phyloP scores from a whole-genome alignment of 768 basidiomycete species.

The Pluteus cervinus region DNA sequence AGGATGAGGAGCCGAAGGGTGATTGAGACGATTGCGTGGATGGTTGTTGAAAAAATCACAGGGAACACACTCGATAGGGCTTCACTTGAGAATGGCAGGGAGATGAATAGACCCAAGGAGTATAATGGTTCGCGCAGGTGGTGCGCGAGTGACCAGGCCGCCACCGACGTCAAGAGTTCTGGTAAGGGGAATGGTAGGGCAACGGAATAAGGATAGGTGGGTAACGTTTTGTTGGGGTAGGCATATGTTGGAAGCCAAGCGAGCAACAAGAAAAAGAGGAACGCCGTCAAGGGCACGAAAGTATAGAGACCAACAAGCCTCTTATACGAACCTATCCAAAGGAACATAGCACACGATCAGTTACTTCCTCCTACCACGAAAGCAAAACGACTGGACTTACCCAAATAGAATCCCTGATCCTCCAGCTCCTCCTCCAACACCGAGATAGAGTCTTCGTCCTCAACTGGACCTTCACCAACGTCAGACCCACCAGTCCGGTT shows the following conservation, averaged over 20 bases:
- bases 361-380: no score
- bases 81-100: constrained; percentile 16
- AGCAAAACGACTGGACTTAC: constrained; percentile 9
- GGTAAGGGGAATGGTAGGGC: constrained; percentile 63
- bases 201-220: constrained; percentile 38
- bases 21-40: constrained; percentile 47
- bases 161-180: constrained; percentile 54
- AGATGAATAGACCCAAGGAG: constrained; percentile 23
- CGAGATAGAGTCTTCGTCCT: no score
- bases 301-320: constrained; percentile 50
- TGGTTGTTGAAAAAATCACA: constrained; percentile 30
- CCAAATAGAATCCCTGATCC: constrained; percentile 25
- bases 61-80: constrained; percentile 12
- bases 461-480: no score
- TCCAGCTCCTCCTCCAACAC: constrained; percentile 24
- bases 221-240: constrained; percentile 36
- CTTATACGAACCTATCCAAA: constrained; percentile 52
- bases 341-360: constrained; percentile 7
- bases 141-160: constrained; percentile 57
- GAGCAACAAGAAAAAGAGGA: constrained; percentile 43
- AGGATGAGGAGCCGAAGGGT: constrained; percentile 49
- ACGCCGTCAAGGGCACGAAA: constrained; percentile 49
- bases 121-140: constrained; percentile 45
- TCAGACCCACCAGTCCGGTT: no score
- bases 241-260: constrained; percentile 42